Conservation (phyloP, 2,329 filamentous ascomycete species). For the Didymosphaeria variabile region DNA sequence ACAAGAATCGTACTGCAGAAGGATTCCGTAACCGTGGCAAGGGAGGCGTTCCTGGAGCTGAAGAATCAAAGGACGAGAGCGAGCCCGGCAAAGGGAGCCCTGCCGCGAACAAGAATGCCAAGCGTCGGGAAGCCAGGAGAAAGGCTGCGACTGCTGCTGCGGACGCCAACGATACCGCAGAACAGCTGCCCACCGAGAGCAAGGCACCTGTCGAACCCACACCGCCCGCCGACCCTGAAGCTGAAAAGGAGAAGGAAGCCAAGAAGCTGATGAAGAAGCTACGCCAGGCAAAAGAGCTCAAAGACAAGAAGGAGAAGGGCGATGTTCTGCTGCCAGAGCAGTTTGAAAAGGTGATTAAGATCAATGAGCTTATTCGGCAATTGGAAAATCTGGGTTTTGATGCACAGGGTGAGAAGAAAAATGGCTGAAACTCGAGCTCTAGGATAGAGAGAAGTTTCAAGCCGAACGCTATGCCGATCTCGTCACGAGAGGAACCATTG, state of each 20-base stretch:
- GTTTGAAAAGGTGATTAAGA: conserved; percentile 96
- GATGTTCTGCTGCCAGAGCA: conserved; percentile 88
- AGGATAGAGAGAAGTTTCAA: conserved; percentile 23
- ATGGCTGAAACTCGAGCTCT: conserved; percentile 49
- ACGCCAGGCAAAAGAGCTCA: conserved; percentile 88
- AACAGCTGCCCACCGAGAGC: conserved; percentile 35
- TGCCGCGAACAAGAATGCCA: conserved; percentile 83
- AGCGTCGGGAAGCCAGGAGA: conserved; percentile 73
- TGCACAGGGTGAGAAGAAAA: conserved; percentile 74
- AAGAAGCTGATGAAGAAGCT: conserved; percentile 93
- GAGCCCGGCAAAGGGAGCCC: conserved; percentile 61
- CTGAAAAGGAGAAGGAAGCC: conserved; percentile 90
- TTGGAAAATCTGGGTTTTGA: conserved; percentile 87
- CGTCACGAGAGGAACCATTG: conserved; percentile 16
- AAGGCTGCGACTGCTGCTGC: conserved; percentile 56
- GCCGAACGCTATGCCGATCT: conserved; percentile 21
- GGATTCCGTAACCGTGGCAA: conserved; percentile 80
- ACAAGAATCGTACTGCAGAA: conserved; percentile 91
- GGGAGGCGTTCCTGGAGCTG: conserved; percentile 77
- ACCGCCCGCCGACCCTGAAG: conserved; percentile 67
- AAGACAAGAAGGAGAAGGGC: conserved; percentile 89
- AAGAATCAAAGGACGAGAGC: conserved; percentile 54
- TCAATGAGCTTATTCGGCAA: conserved; percentile 90
- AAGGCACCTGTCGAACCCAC: conserved; percentile 27
- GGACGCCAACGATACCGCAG: conserved; percentile 35